Base-by-base conservation (phyloP, 2,329 filamentous ascomycete species). In the Fusarium proliferatum region DNA sequence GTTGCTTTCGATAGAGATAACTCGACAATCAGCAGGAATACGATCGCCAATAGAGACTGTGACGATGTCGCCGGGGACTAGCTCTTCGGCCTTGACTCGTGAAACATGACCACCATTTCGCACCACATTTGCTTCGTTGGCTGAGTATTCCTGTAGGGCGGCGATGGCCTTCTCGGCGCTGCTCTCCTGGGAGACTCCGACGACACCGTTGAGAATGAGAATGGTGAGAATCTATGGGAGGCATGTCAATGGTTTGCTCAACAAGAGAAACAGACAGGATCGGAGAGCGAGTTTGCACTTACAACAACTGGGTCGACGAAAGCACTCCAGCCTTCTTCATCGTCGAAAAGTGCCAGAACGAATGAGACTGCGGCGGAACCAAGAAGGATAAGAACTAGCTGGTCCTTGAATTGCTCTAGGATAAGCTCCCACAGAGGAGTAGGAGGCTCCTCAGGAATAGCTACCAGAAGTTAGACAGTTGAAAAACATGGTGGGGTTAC, bases 141-240 rank as follows among this genome's bases (percentile, higher is more conserved):
- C 96, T 36, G 96, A 98, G 86, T 99, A 99, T 89, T 99, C 96
- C 85, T 99, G 96, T 64, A 99, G 90, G 49, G 96, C 96, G 33
- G 96, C 95, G 81, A 99, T 99, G 58, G 96, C 96, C 86, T 98
- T 98, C 84, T 99, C 96, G 75, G 96, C 96, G 81, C 95, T 98
- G 84, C 94, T 98, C 87, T 99, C 96, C 87, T 99, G 96, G 64
- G 96, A 98, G 34, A 99, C 96, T 81, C 96, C 96, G 73, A 99
- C 96, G 76, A 99, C 92, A 70, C 96, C 94, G 85, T 99, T 99
- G 78, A 99, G 91, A 73, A 99, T 93, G 51, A 99, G 88, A 80
- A 99, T 99, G 33, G 96, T 98, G 74, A 99, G 89, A 77, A 99
- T 99, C 94, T 97, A 69, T 46, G 21, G 17, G 33, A 60, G 17